phyloP scores from a whole-genome alignment of 2,329 filamentous ascomycete species.

The Aspergillus sp. region DNA sequence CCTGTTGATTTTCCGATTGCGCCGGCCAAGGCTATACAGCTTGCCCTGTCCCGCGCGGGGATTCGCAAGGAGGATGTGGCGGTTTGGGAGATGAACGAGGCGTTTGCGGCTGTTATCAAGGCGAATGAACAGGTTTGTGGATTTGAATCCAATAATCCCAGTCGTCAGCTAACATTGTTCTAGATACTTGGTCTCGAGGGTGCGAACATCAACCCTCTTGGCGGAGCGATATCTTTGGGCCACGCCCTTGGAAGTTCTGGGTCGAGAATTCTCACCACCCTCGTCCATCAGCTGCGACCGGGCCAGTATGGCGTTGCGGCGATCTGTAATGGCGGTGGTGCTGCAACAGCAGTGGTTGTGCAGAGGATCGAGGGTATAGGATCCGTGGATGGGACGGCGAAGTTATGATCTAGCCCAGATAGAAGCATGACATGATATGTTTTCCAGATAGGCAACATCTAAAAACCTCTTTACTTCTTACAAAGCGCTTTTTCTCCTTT shows the following conservation, averaged over 20 bases:
- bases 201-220: slow-evolving; percentile 82
- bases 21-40: slow-evolving; percentile 86
- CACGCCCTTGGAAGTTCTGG: slow-evolving; percentile 96
- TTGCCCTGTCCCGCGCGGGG: slow-evolving; percentile 84
- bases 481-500: too few relatives aligned
- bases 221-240: slow-evolving; percentile 88
- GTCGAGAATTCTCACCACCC: slow-evolving; percentile 83
- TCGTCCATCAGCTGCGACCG: slow-evolving; percentile 87
- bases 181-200: slow-evolving; percentile 79
- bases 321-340: slow-evolving; percentile 95
- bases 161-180: not conserved
- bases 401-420: too few relatives aligned
- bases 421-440: too few relatives aligned
- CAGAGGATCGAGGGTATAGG: slow-evolving; percentile 69
- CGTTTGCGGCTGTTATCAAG: slow-evolving; percentile 93
- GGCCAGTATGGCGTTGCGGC: slow-evolving; percentile 94
- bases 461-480: too few relatives aligned
- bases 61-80: slow-evolving; percentile 90
- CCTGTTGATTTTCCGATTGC: slow-evolving; percentile 93
- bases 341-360: slow-evolving; percentile 87
- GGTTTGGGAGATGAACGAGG: slow-evolving; percentile 98
- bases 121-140: slow-evolving; percentile 82
- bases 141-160: not conserved
- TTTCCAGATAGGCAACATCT: too few relatives aligned
- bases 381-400: too few relatives aligned